A percentile compares a stretch with the other conserved stretches of the same genome.
Evolutionary conservation across 768 basidiomycete species (phyloP).

Genomic region (Agaricus sinodeliciosus): DNA sequence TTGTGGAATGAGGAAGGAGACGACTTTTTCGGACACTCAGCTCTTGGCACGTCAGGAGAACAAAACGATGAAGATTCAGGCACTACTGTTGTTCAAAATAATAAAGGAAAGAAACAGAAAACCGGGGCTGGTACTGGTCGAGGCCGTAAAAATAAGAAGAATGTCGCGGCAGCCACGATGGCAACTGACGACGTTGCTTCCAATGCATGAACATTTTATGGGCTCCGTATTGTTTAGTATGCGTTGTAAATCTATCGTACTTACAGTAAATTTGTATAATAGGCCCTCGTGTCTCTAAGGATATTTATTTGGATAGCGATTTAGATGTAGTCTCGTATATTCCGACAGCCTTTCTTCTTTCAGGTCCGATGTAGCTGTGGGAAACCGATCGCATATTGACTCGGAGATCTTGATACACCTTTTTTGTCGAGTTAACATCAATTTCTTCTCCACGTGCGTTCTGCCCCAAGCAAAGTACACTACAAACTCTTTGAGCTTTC

Average conservation of each 20-base stretch:
- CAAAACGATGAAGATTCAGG: slow-evolving; percentile 32
- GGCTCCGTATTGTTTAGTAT: slow-evolving; percentile 2
- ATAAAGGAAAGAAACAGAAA: slow-evolving; percentile 39
- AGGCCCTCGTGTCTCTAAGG: slow-evolving; percentile 10
- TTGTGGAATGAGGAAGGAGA: slow-evolving; percentile 86
- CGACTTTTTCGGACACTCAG: slow-evolving; percentile 71
- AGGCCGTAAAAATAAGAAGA: slow-evolving; percentile 31
- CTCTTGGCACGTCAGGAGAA: slow-evolving; percentile 21
- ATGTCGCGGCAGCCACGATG: slow-evolving; percentile 7
- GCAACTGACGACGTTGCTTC: slow-evolving; percentile 7
- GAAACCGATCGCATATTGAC: not conserved
- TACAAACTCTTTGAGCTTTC: not conserved
- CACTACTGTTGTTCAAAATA: slow-evolving; percentile 21
- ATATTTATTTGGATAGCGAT: slow-evolving; percentile 9
- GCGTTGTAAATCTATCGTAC: slow-evolving; percentile 9
- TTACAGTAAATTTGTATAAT: slow-evolving; percentile 12
- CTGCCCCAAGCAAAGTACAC: not conserved
- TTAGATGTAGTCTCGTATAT: not conserved
- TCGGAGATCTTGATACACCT: not conserved
- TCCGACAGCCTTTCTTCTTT: not conserved
- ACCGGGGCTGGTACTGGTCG: slow-evolving; percentile 27
- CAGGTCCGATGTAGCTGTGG: not conserved
- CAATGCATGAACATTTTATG: slow-evolving; percentile 8
- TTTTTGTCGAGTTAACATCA: not conserved
- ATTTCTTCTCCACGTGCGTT: not conserved